phyloP scores from a whole-genome alignment of 805 yeast genomes.

The Candida lessepsii region DNA sequence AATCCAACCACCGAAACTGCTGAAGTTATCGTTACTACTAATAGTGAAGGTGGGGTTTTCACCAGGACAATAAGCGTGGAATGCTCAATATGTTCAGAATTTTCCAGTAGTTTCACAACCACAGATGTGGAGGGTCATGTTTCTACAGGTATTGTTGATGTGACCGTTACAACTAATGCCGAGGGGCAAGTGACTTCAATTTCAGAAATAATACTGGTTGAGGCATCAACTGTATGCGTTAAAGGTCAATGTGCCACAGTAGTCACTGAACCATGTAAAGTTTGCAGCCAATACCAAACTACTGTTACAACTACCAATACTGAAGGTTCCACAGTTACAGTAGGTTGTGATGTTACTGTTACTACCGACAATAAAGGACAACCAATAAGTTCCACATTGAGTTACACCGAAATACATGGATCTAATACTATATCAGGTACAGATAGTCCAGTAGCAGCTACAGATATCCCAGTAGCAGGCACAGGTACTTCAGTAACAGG shows the following conservation, averaged over 20 bases:
- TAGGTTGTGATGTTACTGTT: constrained; percentile 17
- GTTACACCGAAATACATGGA: too few relatives aligned
- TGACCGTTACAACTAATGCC: constrained; percentile 8
- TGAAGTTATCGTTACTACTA: constrained; percentile 14
- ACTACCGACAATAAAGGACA: constrained; percentile 6
- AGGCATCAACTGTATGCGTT: constrained; percentile 6
- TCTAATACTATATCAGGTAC: too few relatives aligned
- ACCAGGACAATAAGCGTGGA: constrained; percentile 7
- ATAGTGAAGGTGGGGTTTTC: constrained; percentile 12
- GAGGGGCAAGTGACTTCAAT: constrained; percentile 2
- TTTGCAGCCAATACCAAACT: constrained; percentile 12
- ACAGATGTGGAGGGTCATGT: constrained; percentile 4
- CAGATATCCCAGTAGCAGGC: too few relatives aligned
- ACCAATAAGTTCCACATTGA: constrained; percentile 4
- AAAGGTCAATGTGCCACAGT: constrained; percentile 8
- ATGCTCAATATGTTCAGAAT: constrained; percentile 9
- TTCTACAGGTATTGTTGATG: constrained; percentile 2
- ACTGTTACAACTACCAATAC: constrained; percentile 11
- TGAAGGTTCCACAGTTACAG: constrained; percentile 17
- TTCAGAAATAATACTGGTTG: neutral
- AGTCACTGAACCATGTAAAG: constrained; percentile 11
- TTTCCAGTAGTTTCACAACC: constrained; percentile 1
- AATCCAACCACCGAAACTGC: constrained; percentile 15
- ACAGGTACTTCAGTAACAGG: too few relatives aligned
- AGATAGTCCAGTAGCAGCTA: too few relatives aligned